These are phyloP conservation scores for Amylostereum areolatum DNA, from an alignment of 1,284 basidiomycete genomes.

Conservation along the genomic window DNA sequence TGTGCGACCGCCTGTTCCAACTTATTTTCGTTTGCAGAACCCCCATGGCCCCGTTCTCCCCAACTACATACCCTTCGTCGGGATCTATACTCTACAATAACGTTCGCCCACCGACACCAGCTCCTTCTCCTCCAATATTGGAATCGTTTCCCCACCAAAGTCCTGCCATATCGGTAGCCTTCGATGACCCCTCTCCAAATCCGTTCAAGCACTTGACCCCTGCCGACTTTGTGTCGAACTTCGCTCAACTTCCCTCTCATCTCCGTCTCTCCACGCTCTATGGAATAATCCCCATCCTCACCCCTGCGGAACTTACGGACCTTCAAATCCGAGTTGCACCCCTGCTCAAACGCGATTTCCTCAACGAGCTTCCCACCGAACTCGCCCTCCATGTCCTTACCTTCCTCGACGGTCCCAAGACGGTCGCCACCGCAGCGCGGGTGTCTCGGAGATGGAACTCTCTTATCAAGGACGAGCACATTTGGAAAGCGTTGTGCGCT, in stretches of 20 bases:
- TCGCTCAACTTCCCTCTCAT: conserved; percentile 29
- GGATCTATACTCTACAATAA: no score
- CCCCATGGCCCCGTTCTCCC: no score
- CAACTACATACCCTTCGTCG: no score
- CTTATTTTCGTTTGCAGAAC: no score
- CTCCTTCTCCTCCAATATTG: conserved; percentile 48
- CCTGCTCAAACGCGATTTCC: conserved; percentile 83
- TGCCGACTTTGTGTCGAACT: conserved; percentile 18
- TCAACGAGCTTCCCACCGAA: conserved; percentile 79
- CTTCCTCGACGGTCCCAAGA: conserved; percentile 79
- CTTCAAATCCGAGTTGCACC: conserved; percentile 75
- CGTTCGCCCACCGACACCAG: conserved; percentile 62
- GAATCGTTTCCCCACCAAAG: conserved; percentile 7
- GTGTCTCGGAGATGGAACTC: conserved; percentile 78
- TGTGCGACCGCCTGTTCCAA: no score
- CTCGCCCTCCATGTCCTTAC: conserved; percentile 76
- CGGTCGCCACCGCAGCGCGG: conserved; percentile 65
- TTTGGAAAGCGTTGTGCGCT: conserved; percentile 82
- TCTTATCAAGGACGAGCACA: conserved; percentile 76
- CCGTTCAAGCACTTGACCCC: conserved; percentile 6
- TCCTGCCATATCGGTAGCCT: conserved; percentile 15
- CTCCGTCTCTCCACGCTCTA: conserved; percentile 58
- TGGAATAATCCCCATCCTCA: conserved; percentile 59
- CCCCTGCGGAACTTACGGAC: conserved; percentile 73
- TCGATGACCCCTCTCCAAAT: conserved; percentile 14